phyloP scores from a whole-genome alignment of 768 basidiomycete genomes.

The Tulasnella sp. region DNA sequence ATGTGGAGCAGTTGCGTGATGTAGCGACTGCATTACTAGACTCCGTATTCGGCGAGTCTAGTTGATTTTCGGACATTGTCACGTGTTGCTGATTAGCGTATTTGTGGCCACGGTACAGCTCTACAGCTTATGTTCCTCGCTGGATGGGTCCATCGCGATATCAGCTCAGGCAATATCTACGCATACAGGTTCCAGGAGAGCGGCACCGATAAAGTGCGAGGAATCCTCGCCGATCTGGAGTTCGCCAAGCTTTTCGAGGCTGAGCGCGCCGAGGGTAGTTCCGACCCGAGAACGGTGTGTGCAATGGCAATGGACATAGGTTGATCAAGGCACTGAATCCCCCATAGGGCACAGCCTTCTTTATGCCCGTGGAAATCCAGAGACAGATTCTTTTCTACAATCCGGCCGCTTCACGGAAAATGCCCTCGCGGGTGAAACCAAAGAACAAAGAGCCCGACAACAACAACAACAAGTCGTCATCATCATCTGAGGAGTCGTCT shows the following conservation, averaged over 20 bases:
- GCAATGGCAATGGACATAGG: neutral
- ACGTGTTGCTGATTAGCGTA: neutral
- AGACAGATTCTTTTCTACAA: neutral
- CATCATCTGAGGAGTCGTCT: too few relatives aligned
- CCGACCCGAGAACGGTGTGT: conserved; percentile 2
- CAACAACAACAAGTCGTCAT: too few relatives aligned
- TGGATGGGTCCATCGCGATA: conserved; percentile 13
- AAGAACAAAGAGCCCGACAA: too few relatives aligned
- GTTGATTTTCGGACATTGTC: neutral
- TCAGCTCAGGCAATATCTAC: neutral
- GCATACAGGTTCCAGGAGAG: neutral
- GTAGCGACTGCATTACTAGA: neutral
- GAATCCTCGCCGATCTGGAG: neutral
- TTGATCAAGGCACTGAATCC: neutral
- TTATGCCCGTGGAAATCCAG: conserved; percentile 8
- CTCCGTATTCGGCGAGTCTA: neutral
- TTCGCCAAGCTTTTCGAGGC: neutral
- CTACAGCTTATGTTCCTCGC: neutral
- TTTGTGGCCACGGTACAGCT: neutral
- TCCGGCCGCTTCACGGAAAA: too few relatives aligned
- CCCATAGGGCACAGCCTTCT: neutral
- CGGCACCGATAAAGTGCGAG: neutral
- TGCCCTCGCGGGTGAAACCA: too few relatives aligned
- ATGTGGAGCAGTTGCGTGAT: neutral
- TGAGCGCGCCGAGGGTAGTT: neutral